These are phyloP conservation scores for Actinomortierella wolfii DNA, from an alignment of 371 early-diverging fungal species.

Conservation along the genomic window DNA sequence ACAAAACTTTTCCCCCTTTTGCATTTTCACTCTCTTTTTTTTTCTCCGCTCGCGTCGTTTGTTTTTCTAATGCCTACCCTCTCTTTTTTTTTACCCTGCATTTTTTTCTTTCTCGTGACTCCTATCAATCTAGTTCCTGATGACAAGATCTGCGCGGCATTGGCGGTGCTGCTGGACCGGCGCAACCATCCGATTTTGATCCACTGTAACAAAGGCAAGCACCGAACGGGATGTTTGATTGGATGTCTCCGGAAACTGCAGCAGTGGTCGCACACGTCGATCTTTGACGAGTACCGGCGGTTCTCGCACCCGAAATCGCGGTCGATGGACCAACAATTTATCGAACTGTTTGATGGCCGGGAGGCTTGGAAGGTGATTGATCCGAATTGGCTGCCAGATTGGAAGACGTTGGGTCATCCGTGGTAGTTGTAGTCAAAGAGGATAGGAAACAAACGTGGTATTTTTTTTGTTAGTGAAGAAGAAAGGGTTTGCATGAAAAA, in stretches of 20 bases:
- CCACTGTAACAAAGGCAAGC: slow-evolving; percentile 98
- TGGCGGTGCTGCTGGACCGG: slow-evolving; percentile 77
- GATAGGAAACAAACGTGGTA: no score
- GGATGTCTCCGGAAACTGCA: slow-evolving; percentile 94
- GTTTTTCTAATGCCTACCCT: background rate
- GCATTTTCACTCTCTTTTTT: background rate
- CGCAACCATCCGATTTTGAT: slow-evolving; percentile 94
- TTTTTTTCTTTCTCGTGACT: background rate
- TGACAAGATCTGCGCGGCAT: slow-evolving; percentile 86
- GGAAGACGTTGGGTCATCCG: slow-evolving; percentile 38
- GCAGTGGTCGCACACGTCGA: slow-evolving; percentile 93
- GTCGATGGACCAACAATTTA: slow-evolving; percentile 97
- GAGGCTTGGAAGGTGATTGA: slow-evolving; percentile 82
- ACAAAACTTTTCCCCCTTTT: background rate
- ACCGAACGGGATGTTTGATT: slow-evolving; percentile 95
- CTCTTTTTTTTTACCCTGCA: background rate
- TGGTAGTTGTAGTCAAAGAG: no score
- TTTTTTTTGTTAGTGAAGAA: no score
- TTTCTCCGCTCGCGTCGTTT: background rate
- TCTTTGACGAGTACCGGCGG: slow-evolving; percentile 95
- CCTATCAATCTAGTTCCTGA: slow-evolving; percentile 71
- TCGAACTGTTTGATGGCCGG: slow-evolving; percentile 90
- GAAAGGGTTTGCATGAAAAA: no score
- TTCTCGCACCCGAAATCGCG: slow-evolving; percentile 94
- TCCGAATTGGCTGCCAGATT: slow-evolving; percentile 73